phyloP scores from a whole-genome alignment of 129 eudicot genomes.

The Scalesia atractyloides region DNA sequence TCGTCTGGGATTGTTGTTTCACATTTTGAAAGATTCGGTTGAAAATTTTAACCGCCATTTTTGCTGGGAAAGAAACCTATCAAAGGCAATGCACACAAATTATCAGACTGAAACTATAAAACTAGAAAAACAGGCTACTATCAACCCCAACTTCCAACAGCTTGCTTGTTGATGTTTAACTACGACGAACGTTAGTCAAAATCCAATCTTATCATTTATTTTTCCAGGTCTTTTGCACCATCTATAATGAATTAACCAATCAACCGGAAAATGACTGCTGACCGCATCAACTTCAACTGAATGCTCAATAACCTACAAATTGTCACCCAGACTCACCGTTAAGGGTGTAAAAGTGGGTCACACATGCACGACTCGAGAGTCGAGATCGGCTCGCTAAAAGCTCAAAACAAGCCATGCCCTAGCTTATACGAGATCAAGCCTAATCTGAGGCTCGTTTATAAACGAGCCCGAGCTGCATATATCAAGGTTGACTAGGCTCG shows the following conservation, averaged over 20 bases:
- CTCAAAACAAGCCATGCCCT: no score
- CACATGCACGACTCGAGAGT: no score
- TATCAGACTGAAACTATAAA: no score
- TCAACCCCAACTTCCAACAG: no score
- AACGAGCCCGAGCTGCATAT: no score
- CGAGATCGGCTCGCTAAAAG: no score
- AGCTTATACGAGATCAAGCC: no score
- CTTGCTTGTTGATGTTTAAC: conserved; percentile 37
- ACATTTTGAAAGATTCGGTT: background rate
- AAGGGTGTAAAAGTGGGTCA: no score
- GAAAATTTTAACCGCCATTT: background rate
- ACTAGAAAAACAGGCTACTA: no score
- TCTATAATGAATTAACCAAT: conserved; percentile 93
- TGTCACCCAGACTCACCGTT: conserved; percentile 40
- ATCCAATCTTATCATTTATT: conserved; percentile 67
- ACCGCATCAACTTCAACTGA: conserved; percentile 95
- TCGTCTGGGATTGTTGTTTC: conserved; percentile 6
- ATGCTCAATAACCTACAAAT: conserved; percentile 67
- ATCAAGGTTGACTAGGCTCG: no score
- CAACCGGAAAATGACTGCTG: conserved; percentile 62
- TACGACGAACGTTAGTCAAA: conserved; percentile 41
- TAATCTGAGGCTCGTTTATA: no score
- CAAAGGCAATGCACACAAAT: background rate
- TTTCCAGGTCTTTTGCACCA: conserved; percentile 98
- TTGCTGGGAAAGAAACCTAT: background rate